Base-by-base conservation (phyloP, 192 early-diverging fungal genomes). In the Diversispora epigaea region DNA sequence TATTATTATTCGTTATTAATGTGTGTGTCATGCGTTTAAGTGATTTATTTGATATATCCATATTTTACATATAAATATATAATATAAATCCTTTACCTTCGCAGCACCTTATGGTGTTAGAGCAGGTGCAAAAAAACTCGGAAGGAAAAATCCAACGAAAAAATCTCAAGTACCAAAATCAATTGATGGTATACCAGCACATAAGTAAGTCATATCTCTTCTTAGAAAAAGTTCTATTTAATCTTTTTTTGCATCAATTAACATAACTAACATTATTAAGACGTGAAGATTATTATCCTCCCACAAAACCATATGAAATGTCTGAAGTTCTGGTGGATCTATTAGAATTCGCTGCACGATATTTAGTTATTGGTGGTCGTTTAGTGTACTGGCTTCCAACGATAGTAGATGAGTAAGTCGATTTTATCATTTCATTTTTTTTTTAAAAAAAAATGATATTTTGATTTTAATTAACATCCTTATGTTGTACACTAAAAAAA, bases 341-440 rank as follows among this genome's bases (percentile, higher is more conserved):
- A 49, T 78, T 96, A 7, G 85, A 85, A 49, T 95, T 99, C 80
- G 91, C 95, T 0, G 94, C 92, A 3, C 82, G 84, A 66, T 84
- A 90, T 77, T 84, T 99, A 40, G 86, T 86, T 4, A 81, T 91
- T 1, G 90, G 92, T 32, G 97, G 94, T 4, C 88, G 97, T 12
- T 84, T 99, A 4, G 95, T 97, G 1, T 98, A 95, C 80, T 99
- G 97, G 97, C 83, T 99, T 22, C 97, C 97, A 1, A 98, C 95
- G 0, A 84, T 98, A 4, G 89, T 90, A 4, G 94, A 94, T 41
- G 93, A 95, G 77, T 93, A 82, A 52, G 78, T 67, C 22, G 12
- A 68, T 46, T 41, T 39, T 66, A 12, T 32, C 10, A 39, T 22
- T 32, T 17, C 43, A 12, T 25, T 56, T 45, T 43, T 21, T 19